Conservation (phyloP, 2,329 filamentous ascomycete species). For the Diaporthe humulicola region DNA sequence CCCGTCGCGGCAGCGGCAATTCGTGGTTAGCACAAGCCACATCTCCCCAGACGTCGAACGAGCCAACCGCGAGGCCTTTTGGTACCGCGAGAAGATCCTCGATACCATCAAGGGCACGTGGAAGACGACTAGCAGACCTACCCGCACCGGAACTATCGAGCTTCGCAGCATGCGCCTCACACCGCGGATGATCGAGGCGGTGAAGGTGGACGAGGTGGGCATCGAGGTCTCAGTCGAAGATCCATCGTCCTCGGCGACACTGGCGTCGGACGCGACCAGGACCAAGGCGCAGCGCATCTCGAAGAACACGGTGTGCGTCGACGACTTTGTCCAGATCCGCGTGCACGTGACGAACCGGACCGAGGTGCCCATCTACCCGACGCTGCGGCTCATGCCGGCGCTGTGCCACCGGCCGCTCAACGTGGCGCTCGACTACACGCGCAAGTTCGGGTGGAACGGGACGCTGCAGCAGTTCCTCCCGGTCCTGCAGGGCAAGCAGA, state of each 20-base stretch:
- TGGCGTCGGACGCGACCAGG: conserved; percentile 39
- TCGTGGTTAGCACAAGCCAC: conserved; percentile 86
- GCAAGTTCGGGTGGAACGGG: conserved; percentile 88
- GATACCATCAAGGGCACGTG: conserved; percentile 79
- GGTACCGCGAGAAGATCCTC: conserved; percentile 88
- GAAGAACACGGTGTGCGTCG: conserved; percentile 55
- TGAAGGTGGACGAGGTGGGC: conserved; percentile 84
- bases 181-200: conserved; percentile 83
- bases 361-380: conserved; percentile 73
- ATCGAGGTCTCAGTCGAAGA: conserved; percentile 71
- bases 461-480: conserved; percentile 82
- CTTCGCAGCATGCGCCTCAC: conserved; percentile 81
- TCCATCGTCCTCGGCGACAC: conserved; percentile 37
- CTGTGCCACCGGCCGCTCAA: conserved; percentile 80
- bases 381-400: conserved; percentile 82
- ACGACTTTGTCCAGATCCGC: conserved; percentile 77
- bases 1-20: conserved; percentile 87
- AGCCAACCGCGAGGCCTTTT: conserved; percentile 85
- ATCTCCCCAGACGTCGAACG: conserved; percentile 85
- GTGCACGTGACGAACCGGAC: conserved; percentile 84
- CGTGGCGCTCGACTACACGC: conserved; percentile 83
- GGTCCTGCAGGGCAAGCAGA: conserved; percentile 69
- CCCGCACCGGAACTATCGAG: conserved; percentile 78
- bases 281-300: conserved; percentile 38
- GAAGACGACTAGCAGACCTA: conserved; percentile 67